These are phyloP conservation scores for Chrysoporthe deuterocubensis DNA, from an alignment of 2,329 filamentous ascomycete species.

Conservation along the genomic window DNA sequence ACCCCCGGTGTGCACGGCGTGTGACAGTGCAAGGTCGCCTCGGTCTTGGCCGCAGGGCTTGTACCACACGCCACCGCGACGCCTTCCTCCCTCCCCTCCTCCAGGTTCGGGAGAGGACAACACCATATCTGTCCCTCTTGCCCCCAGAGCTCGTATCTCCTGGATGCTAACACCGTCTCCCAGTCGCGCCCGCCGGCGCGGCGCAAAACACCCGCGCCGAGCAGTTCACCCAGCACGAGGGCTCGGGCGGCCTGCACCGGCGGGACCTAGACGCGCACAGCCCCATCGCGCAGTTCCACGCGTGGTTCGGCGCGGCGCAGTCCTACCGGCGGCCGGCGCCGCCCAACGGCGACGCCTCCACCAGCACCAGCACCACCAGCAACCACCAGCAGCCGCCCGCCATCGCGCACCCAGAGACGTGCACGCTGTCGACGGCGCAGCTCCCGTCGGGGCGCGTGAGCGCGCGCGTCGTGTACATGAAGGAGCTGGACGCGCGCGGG, in stretches of 20 bases:
- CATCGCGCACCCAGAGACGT: constrained; percentile 83
- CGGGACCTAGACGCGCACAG: constrained; percentile 62
- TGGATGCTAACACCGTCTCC: constrained; percentile 26
- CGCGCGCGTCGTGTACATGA: constrained; percentile 88
- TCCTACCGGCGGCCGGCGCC: constrained; percentile 33
- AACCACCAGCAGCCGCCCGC: constrained; percentile 40
- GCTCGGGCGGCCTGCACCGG: constrained; percentile 60
- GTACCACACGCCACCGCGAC: too few species aligned
- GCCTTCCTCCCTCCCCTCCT: background rate
- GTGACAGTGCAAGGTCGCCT: too few species aligned
- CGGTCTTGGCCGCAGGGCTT: too few species aligned
- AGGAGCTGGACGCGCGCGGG: constrained; percentile 81
- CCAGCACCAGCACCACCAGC: background rate
- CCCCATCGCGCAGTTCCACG: constrained; percentile 84
- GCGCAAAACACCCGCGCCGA: constrained; percentile 66
- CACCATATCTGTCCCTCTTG: background rate
- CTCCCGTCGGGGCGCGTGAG: constrained; percentile 85
- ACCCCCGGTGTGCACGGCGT: too few species aligned
- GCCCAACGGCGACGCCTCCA: background rate
- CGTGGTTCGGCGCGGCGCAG: constrained; percentile 82
- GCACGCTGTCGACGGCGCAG: constrained; percentile 81
- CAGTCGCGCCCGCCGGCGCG: constrained; percentile 67
- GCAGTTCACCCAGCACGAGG: constrained; percentile 67
- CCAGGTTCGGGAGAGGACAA: background rate
- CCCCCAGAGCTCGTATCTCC: too few species aligned